A percentile compares a stretch with the other conserved stretches of the same genome.
phyloP scores from a whole-genome alignment of 129 eudicot genomes.

The Silybum marianum region DNA sequence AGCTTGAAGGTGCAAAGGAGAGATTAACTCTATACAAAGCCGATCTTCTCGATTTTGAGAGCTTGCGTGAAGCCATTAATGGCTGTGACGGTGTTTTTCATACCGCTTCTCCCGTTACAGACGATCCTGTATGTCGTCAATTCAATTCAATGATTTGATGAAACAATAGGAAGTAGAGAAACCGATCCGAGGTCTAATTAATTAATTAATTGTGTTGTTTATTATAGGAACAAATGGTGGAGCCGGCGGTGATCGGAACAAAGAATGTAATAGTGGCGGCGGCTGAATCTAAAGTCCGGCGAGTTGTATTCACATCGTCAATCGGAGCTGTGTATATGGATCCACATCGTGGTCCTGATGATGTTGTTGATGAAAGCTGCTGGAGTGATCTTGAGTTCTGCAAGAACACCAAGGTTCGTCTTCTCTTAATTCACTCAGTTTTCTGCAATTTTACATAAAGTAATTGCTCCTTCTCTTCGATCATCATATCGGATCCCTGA shows the following conservation, averaged over 20 bases:
- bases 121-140: constrained; percentile 71
- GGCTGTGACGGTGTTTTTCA: constrained; percentile 98
- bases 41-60: constrained; percentile 84
- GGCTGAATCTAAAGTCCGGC: constrained; percentile 81
- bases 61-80: constrained; percentile 80
- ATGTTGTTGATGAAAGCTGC: constrained; percentile 88
- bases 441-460: neutral
- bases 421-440: neutral
- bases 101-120: constrained; percentile 95
- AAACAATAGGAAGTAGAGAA: neutral
- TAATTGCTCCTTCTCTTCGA: neutral
- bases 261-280: constrained; percentile 85
- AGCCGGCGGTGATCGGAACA: constrained; percentile 93
- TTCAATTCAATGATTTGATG: neutral
- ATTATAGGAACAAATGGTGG: constrained; percentile 95
- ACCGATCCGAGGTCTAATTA: neutral
- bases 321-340: constrained; percentile 98
- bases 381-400: constrained; percentile 99
- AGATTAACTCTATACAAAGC: constrained; percentile 79
- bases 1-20: constrained; percentile 92
- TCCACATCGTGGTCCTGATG: constrained; percentile 81
- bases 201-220: neutral
- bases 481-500: neutral
- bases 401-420: constrained; percentile 88
- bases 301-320: constrained; percentile 93